A percentile compares a stretch with the other conserved stretches of the same genome.
phyloP scores from a whole-genome alignment of 306 rosid species.

The Cucurbita ficifolia region DNA sequence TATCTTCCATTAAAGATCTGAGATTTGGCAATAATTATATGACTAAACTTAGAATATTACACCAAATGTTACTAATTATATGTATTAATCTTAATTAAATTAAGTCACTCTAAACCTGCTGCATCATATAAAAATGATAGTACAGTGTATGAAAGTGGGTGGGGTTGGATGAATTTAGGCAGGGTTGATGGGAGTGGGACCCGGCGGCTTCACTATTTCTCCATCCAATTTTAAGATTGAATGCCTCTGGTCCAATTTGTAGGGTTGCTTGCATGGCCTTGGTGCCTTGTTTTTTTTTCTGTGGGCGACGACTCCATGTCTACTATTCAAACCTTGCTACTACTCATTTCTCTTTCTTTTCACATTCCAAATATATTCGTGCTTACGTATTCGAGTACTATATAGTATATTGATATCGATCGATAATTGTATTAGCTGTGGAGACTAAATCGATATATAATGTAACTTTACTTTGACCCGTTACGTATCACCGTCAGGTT shows the following conservation, averaged over 20 bases:
- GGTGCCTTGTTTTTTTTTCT: background rate
- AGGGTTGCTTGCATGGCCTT: background rate
- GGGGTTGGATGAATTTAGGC: background rate
- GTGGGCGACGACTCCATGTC: background rate
- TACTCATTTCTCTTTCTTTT: too few species aligned
- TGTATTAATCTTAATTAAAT: background rate
- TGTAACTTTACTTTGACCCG: too few species aligned
- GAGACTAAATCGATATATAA: too few species aligned
- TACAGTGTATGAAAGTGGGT: background rate
- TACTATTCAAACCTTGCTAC: background rate
- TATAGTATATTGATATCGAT: too few species aligned
- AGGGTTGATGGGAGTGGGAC: background rate
- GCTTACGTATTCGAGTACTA: too few species aligned
- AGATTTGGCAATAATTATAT: background rate
- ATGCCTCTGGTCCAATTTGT: background rate
- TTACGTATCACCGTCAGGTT: too few species aligned
- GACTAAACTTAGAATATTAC: too few species aligned
- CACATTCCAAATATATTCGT: too few species aligned
- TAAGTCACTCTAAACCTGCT: background rate
- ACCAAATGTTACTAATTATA: too few species aligned
- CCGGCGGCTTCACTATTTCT: conserved; percentile 8
- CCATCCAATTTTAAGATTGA: background rate
- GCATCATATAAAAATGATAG: background rate
- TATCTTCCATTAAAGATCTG: background rate
- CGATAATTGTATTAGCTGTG: too few species aligned